A percentile compares a stretch with the other conserved stretches of the same genome.
These are phyloP conservation scores for Reticulascus tulasneorum DNA, from an alignment of 2,329 filamentous ascomycete species.

Conservation along the genomic window DNA sequence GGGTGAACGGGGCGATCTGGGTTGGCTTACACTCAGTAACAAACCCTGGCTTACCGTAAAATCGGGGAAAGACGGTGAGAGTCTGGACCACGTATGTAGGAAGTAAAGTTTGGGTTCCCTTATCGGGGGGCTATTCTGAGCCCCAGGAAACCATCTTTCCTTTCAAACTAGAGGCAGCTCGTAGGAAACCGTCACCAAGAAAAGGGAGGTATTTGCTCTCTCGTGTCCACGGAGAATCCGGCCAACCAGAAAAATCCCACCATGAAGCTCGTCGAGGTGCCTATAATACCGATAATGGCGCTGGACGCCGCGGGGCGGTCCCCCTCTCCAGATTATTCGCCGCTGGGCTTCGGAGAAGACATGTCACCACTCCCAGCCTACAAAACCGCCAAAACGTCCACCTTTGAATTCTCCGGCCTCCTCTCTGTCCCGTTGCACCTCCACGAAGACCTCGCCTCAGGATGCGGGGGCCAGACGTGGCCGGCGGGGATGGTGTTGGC, in stretches of 20 bases:
- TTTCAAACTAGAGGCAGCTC: no score
- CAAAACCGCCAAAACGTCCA: constrained; percentile 50
- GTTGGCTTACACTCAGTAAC: no score
- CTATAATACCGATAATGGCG: constrained; percentile 6
- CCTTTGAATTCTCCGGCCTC: constrained; percentile 68
- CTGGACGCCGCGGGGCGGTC: constrained; percentile 19
- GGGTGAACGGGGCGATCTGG: no score
- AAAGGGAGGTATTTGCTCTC: no score
- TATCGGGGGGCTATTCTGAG: no score
- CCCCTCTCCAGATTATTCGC: constrained; percentile 46
- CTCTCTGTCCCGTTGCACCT: constrained; percentile 67
- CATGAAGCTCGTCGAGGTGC: constrained; percentile 12
- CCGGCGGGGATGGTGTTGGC: constrained; percentile 86
- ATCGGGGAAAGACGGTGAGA: no score
- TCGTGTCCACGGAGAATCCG: no score
- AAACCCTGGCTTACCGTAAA: no score
- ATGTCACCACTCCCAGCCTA: constrained; percentile 56
- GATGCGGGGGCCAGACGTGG: constrained; percentile 93
- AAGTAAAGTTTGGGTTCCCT: no score
- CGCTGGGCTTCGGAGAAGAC: constrained; percentile 49
- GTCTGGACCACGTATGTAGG: no score
- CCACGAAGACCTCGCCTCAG: constrained; percentile 79
- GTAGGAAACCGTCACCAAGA: no score
- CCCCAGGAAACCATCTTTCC: no score
- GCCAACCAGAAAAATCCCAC: constrained; percentile 4